Base-by-base conservation (phyloP, 2,329 filamentous ascomycete genomes). In the Zasmidium citrigriseum region DNA sequence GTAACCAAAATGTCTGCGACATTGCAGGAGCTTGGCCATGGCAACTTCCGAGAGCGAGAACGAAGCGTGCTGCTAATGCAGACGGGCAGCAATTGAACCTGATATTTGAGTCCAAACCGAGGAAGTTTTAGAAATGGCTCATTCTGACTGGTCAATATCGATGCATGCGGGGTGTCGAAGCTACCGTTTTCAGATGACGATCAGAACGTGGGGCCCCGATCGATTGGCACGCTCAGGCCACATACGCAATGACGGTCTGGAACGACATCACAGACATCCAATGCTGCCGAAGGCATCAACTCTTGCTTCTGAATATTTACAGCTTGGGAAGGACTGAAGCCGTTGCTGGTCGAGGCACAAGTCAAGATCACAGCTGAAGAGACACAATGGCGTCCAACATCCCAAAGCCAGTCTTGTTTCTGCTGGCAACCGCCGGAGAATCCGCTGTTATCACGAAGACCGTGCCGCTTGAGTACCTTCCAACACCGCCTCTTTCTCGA, bases 401-500 rank as follows among this genome's bases (percentile, higher is more conserved):
- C 23, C 55, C 55, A 4, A 23, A 21, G 21, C 47, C 55, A 38
- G 55, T 57, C 10, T 24, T 57, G n/a, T 57, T 57, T 45, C 38
- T 61, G 49, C 54, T 61, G 38, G 59, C 29, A 14, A 61, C 59
- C 16, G 59, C 55, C 4, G 45, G 27, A 11, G 59, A 61, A 45
- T 57, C 59, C 20, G 14, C 54, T 7, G 23, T 55, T 47, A 58
- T 58, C 21, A 56, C 55, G 21, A 24, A 24, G 3, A 24, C 52
- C 14, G 38, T 64, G 7, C 55, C 60, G 20, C 55, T 38, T 22
- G 57, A 62, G 24, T 60, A 64, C 34, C 57, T 64, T 22, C 62
- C 62, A 4, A 51, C 47, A n/a, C 60, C 59, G 21, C 60, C 60
- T 24, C 48, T 64, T 7, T 56, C 59, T 18, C 53, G 55, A 22